A percentile compares a stretch with the other conserved stretches of the same genome.
phyloP scores from a whole-genome alignment of 1,284 basidiomycete species.

The Volvariella volvacea region DNA sequence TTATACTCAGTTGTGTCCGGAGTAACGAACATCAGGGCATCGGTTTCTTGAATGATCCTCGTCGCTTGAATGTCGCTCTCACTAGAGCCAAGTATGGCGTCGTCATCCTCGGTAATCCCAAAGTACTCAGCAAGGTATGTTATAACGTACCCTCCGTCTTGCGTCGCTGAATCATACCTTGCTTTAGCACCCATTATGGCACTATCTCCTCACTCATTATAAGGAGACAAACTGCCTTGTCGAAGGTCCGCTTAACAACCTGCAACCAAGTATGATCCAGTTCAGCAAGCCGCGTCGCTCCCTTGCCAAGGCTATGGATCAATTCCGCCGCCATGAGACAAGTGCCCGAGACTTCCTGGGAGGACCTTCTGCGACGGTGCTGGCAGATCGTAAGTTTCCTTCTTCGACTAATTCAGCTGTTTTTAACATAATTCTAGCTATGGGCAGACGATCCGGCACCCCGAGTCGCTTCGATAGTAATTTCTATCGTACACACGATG shows the following conservation, averaged over 20 bases:
- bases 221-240: conserved; percentile 95
- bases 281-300: conserved; percentile 93
- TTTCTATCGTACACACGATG: conserved; percentile 94
- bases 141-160: conserved; percentile 7
- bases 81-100: conserved; percentile 98
- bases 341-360: conserved; percentile 67
- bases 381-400: conserved; percentile 40
- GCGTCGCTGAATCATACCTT: conserved; percentile 9
- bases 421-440: conserved; percentile 13
- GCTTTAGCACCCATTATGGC: conserved; percentile 91
- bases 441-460: conserved; percentile 66
- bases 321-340: conserved; percentile 86
- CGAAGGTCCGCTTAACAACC: conserved; percentile 93
- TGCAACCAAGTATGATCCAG: conserved; percentile 98
- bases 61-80: conserved; percentile 94
- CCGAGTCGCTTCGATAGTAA: conserved; percentile 89
- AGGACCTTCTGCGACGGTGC: conserved; percentile 24
- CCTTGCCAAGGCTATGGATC: conserved; percentile 81
- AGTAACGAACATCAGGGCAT: conserved; percentile 99
- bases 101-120: conserved; percentile 97
- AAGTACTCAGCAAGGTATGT: conserved; percentile 94
- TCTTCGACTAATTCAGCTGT: conserved; percentile 5
- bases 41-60: conserved; percentile 97
- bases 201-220: conserved; percentile 97
- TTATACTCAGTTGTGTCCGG: conserved; percentile 97